Percentiles rank a stretch among this genome's conserved stretches.
phyloP scores from a whole-genome alignment of 2,329 filamentous ascomycete genomes.

The Mycosphaerelloides madeirae region DNA sequence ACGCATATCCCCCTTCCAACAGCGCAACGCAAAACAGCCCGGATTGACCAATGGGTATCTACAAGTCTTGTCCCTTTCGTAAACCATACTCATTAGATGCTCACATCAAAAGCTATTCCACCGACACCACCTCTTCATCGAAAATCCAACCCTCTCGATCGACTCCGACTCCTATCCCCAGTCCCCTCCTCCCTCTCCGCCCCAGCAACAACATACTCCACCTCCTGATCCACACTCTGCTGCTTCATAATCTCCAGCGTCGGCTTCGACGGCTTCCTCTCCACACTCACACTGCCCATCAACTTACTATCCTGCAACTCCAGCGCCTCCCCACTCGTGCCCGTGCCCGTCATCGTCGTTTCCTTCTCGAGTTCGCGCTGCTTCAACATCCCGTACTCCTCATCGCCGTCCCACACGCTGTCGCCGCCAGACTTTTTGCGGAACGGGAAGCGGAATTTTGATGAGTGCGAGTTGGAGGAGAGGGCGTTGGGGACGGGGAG shows the following conservation, averaged over 20 bases:
- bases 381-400: constrained; percentile 12
- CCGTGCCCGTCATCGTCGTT: background rate
- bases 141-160: background rate
- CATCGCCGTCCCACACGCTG: constrained; percentile 15
- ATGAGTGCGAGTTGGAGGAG: constrained; percentile 3
- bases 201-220: constrained; percentile 2
- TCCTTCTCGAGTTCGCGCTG: background rate
- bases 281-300: background rate
- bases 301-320: background rate
- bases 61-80: too few relatives aligned
- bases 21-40: too few relatives aligned
- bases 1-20: too few relatives aligned
- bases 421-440: constrained; percentile 10
- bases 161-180: background rate
- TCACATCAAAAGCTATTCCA: too few relatives aligned
- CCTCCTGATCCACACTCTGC: constrained; percentile 15
- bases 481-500: background rate
- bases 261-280: background rate
- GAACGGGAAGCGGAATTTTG: constrained; percentile 9
- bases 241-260: constrained; percentile 14
- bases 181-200: background rate
- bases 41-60: too few relatives aligned
- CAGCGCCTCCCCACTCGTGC: background rate
- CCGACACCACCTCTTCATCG: too few relatives aligned
- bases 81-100: too few relatives aligned